Conservation (phyloP, 23 red algal genomes). For the Chondrus crispus region DNA sequence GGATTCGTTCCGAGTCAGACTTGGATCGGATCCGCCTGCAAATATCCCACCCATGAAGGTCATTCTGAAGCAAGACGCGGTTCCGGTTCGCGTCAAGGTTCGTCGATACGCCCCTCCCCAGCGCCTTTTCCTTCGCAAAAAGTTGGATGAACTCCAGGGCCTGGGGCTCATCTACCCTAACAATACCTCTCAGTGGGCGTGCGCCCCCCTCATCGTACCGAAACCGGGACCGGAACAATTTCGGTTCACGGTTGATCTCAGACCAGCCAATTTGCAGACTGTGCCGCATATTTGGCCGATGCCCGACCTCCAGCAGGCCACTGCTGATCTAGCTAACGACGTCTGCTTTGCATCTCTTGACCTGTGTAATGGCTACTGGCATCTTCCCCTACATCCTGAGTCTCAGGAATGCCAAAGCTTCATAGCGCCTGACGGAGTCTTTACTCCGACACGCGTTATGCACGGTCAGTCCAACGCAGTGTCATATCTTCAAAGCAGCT, state of each 20-base stretch:
- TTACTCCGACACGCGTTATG: too few relatives aligned
- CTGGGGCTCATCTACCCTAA: neutral
- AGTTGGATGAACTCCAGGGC: neutral
- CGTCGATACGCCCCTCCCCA: neutral
- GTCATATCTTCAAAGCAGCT: too few relatives aligned
- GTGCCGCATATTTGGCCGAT: constrained; percentile 9
- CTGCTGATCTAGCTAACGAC: neutral
- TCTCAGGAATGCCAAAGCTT: too few relatives aligned
- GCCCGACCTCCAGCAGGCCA: constrained; percentile 14
- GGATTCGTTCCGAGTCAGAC: constrained; percentile 12
- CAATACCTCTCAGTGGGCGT: neutral
- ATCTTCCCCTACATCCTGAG: neutral
- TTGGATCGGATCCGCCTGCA: neutral
- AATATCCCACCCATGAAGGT: neutral
- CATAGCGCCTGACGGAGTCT: too few relatives aligned
- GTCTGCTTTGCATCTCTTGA: constrained; percentile 11
- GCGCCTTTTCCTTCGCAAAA: neutral
- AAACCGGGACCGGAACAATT: neutral
- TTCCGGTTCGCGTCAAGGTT: neutral
- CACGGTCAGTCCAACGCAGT: too few relatives aligned
- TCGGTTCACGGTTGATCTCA: neutral
- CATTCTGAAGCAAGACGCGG: neutral
- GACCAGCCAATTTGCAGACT: constrained; percentile 1
- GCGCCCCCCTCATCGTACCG: constrained; percentile 13
- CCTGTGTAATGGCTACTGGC: constrained; percentile 6